phyloP scores from a whole-genome alignment of 2,329 filamentous ascomycete species.

The Aspergillus sp. region DNA sequence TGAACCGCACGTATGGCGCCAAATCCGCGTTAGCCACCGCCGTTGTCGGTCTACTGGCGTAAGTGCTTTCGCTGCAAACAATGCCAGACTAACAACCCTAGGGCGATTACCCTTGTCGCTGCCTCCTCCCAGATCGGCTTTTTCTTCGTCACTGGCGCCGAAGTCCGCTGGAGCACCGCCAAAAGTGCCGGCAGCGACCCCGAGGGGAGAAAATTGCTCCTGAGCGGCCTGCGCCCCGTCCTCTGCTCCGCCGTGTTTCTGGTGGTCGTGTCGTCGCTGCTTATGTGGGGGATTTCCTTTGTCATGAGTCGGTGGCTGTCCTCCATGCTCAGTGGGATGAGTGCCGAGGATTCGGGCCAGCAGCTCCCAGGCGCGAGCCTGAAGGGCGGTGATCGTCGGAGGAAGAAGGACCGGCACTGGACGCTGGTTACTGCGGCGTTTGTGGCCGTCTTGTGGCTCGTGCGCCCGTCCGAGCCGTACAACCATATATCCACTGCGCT shows the following conservation, averaged over 20 bases:
- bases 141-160: constrained; percentile 22
- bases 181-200: constrained; percentile 20
- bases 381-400: constrained; percentile 1
- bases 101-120: constrained; percentile 13
- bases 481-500: constrained; percentile 22
- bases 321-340: constrained; percentile 9
- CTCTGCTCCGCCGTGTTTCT: constrained; percentile 12
- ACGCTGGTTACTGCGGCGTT: constrained; percentile 7
- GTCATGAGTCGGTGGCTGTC: constrained; percentile 15
- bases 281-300: constrained; percentile 11
- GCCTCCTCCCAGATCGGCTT: constrained; percentile 22
- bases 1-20: constrained; percentile 12
- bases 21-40: constrained; percentile 9
- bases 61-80: constrained; percentile 5
- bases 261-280: constrained; percentile 12
- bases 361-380: constrained; percentile 7
- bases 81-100: constrained; percentile 5
- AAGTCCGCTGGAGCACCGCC: constrained; percentile 23
- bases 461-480: constrained; percentile 21
- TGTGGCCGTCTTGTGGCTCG: constrained; percentile 11
- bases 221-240: constrained; percentile 22
- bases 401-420: constrained; percentile 8
- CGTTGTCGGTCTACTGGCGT: constrained; percentile 14
- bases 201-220: constrained; percentile 19
- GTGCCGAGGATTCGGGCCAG: constrained; percentile 8